Base-by-base conservation (phyloP, 352 stramenopile genomes). In the Ophiocytium majus region DNA sequence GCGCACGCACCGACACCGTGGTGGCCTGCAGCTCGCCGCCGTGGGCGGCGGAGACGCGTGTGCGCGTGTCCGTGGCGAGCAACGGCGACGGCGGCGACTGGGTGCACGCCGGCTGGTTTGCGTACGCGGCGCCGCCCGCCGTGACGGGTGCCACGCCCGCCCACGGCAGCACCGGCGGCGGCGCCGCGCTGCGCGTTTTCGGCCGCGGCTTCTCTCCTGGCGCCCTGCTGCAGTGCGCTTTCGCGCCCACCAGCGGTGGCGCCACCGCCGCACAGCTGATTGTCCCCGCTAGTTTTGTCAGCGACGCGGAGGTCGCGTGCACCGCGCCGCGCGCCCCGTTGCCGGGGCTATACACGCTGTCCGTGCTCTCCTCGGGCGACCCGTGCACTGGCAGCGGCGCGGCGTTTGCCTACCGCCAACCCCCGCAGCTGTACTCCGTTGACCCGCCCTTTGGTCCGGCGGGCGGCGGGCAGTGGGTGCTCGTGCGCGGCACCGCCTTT, bases 341-440 rank as follows among this genome's bases (percentile, higher is more conserved):
- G 5, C 43, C 43, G 43, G 43, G 43, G 43, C 5, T 14, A 5
- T 57, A 57, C 43, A 57, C 14, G 43, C 14, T 57, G 43, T 14
- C 5, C 43, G 43, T 57, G 5, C 5, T 57, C 5, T 57, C 43
- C 5, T 57, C 43, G 43, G 43, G 43, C 43, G 43, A 5, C 43
- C 5, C 43, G 5, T 14, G 43, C 43, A 57, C 43, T 5, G 43
- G 43, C 5, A 5, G 5, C 43, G 43, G 43, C 43, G 43, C 49
- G 23, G n/a, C 71, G 49, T 87, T 87, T 64, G 14, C 63, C 35
- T 87, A 84, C 83, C 84, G 78, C 50, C 23, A 49, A 31, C 80
- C 86, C 28, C 81, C 82, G 28, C 50, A 81, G 81, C 36, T 88
- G 1, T 49, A 86, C 36, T 34, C 66, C n/a, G 76, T 86, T 35